Evolutionary conservation across 2,329 filamentous ascomycete genomes (phyloP).

Genomic region (Cytospora mali): DNA sequence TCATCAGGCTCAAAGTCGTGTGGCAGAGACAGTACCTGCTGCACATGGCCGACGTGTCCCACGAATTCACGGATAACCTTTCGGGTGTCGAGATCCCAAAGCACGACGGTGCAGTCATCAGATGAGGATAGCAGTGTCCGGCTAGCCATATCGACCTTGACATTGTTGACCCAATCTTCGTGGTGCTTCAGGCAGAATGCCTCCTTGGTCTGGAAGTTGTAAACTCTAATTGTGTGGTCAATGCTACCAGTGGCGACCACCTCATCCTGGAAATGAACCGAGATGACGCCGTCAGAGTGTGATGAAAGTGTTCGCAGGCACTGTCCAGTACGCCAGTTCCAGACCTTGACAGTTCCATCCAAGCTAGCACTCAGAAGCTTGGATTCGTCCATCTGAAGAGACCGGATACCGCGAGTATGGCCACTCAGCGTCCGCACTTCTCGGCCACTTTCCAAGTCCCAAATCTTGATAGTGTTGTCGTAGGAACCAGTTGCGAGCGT

Average conservation of each 20-base stretch:
- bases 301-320: conserved; percentile 79
- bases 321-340: conserved; percentile 94
- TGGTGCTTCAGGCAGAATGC: conserved; percentile 82
- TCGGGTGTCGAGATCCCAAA: conserved; percentile 91
- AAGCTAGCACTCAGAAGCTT: conserved; percentile 90
- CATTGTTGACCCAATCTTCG: conserved; percentile 95
- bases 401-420: conserved; percentile 81
- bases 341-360: conserved; percentile 85
- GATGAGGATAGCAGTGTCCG: conserved; percentile 90
- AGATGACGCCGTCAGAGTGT: conserved; percentile 81
- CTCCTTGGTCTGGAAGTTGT: conserved; percentile 85
- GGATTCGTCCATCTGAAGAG: conserved; percentile 88
- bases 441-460: conserved; percentile 87
- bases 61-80: conserved; percentile 76
- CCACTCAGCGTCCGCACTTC: conserved; percentile 83
- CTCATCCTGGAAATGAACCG: conserved; percentile 82
- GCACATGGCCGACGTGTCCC: conserved; percentile 92
- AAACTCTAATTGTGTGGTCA: conserved; percentile 88
- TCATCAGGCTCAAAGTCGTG: conserved; percentile 89
- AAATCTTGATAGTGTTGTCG: conserved; percentile 92
- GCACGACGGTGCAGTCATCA: conserved; percentile 86
- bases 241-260: conserved; percentile 87
- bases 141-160: conserved; percentile 79
- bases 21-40: conserved; percentile 84
- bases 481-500: conserved; percentile 94